phyloP scores from a whole-genome alignment of 2,329 filamentous ascomycete species.

The Coleophoma cylindrospora region DNA sequence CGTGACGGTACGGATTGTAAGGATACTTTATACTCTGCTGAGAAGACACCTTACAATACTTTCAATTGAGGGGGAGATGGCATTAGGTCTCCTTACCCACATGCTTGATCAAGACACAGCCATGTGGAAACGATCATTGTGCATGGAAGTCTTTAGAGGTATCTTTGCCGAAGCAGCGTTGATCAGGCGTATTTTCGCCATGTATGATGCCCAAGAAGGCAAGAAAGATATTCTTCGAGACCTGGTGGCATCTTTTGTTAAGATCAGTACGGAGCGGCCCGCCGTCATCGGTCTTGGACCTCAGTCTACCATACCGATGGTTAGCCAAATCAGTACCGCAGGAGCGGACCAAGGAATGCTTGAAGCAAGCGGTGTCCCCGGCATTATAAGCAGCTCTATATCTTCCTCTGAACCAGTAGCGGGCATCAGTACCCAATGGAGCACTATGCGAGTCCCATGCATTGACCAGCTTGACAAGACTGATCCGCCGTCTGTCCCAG shows the following conservation, averaged over 20 bases:
- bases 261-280: slow-evolving; percentile 87
- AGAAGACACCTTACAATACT: slow-evolving; percentile 73
- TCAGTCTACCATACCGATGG: slow-evolving; percentile 77
- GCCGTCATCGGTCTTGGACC: slow-evolving; percentile 81
- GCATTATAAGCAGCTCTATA: slow-evolving; percentile 74
- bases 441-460: slow-evolving; percentile 77
- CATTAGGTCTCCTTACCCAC: slow-evolving; percentile 75
- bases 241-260: slow-evolving; percentile 83
- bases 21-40: slow-evolving; percentile 78
- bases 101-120: slow-evolving; percentile 81
- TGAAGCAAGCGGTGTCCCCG: slow-evolving; percentile 81
- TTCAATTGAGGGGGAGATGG: slow-evolving; percentile 75
- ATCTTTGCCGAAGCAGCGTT: slow-evolving; percentile 79
- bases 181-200: slow-evolving; percentile 71
- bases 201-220: slow-evolving; percentile 70
- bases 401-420: slow-evolving; percentile 59
- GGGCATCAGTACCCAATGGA: slow-evolving; percentile 90
- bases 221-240: slow-evolving; percentile 75
- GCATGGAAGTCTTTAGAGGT: slow-evolving; percentile 85
- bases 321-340: slow-evolving; percentile 48
- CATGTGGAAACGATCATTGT: slow-evolving; percentile 82
- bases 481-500: slow-evolving; percentile 76
- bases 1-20: slow-evolving; percentile 73
- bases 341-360: slow-evolving; percentile 80
- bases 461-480: slow-evolving; percentile 93